Evolutionary conservation across 2,329 filamentous ascomycete species (phyloP).

Genomic region (Colletotrichum tanaceti): DNA sequence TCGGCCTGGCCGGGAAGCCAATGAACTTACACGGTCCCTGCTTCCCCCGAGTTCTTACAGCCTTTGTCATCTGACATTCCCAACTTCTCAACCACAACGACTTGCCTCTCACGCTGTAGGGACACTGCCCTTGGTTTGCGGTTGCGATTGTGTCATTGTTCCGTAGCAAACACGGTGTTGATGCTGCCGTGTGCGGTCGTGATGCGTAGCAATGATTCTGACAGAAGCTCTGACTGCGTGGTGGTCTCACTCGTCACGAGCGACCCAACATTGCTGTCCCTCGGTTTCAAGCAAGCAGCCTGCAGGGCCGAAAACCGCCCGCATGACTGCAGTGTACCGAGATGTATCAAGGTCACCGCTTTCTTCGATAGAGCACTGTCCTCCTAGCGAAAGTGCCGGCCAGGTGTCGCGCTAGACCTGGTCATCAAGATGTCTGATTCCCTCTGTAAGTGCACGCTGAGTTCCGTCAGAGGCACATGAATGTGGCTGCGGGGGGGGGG

Average conservation of each 20-base stretch:
- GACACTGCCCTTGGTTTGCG: too few species aligned
- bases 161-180: background rate
- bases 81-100: background rate
- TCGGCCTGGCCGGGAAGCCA: constrained; percentile 11
- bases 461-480: background rate
- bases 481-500: background rate
- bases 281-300: background rate
- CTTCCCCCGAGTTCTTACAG: background rate
- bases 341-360: background rate
- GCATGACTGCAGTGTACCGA: background rate
- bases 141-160: background rate
- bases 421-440: background rate
- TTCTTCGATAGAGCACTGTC: background rate
- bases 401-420: background rate
- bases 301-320: background rate
- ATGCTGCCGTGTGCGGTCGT: background rate
- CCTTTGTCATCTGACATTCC: background rate
- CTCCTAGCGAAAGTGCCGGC: background rate
- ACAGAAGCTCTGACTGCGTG: background rate
- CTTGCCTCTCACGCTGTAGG: background rate
- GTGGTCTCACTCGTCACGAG: background rate
- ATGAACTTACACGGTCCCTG: constrained; percentile 18
- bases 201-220: background rate
- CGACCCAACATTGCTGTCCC: background rate
- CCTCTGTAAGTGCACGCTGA: background rate